Percentiles rank a stretch among this genome's conserved stretches.
phyloP scores from a whole-genome alignment of 225 moss, liverwort and hornwort species.

The Polytrichum formosum region DNA sequence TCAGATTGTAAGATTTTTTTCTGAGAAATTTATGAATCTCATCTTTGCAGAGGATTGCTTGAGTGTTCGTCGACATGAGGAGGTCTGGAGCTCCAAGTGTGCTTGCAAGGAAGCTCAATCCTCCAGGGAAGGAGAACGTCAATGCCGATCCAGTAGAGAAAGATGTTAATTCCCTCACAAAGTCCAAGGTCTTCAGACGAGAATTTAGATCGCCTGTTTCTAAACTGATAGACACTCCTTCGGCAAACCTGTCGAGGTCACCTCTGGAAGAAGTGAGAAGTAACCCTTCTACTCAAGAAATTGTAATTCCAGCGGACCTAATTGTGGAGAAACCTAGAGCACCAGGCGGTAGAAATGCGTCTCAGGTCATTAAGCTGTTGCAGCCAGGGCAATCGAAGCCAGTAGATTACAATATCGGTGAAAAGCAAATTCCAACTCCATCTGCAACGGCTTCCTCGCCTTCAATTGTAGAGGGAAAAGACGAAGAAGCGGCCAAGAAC shows the following conservation, averaged over 20 bases:
- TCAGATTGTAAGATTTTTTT: no score
- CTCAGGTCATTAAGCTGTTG: constrained; percentile 26
- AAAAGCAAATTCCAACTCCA: neutral
- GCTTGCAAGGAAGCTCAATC: constrained; percentile 35
- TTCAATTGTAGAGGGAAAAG: constrained; percentile 1
- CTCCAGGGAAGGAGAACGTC: constrained; percentile 34
- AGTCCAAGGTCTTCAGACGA: constrained; percentile 19
- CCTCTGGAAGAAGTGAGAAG: constrained; percentile 4
- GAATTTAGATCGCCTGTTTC: constrained; percentile 43
- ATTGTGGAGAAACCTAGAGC: constrained; percentile 13
- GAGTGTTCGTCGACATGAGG: constrained; percentile 24
- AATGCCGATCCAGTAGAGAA: constrained; percentile 17
- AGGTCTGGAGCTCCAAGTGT: constrained; percentile 51
- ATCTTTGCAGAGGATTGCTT: neutral
- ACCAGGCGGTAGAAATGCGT: constrained; percentile 17
- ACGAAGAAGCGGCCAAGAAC: constrained; percentile 3
- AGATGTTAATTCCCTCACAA: neutral
- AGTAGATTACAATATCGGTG: neutral
- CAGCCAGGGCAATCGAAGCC: constrained; percentile 16
- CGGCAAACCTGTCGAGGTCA: neutral
- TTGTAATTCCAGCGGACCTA: neutral
- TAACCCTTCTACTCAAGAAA: constrained; percentile 3
- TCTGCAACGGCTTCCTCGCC: constrained; percentile 6
- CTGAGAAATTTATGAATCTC: no score
- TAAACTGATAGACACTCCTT: constrained; percentile 9